Evolutionary conservation across 2,329 filamentous ascomycete genomes (phyloP), one percentile per base, ranked within the genome.

Genomic region (Incumbomyces delicatus): DNA sequence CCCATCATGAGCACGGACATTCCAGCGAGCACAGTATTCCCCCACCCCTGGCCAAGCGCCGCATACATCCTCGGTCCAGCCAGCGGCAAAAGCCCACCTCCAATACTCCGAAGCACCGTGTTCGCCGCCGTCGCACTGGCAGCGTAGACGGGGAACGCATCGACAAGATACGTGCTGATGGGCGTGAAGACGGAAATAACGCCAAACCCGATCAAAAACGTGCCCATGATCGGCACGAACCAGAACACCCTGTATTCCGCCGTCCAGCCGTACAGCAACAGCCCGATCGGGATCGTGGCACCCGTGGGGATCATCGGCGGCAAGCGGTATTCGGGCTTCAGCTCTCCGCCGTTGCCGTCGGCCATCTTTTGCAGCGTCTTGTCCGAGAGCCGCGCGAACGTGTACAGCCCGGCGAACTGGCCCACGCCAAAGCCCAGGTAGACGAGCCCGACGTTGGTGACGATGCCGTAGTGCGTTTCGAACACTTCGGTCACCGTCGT

Each of bases 161-260:
- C 78, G 13, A 83, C 73, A 1, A 83, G 68, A 54, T 83, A 83
- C 12, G 37, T 44, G 16, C 37, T 35, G 18, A 55, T 42, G 17
- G 49, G 45, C 42, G 50, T 55, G 51, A 80, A 82, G 0, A 71
- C 66, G 0, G 76, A 66, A 39, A 80, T 74, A 44, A 76, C 71
- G 0, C 77, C 77, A 1, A 70, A 61, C 0, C 75, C 74, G 14
- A 79, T 73, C 2, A 78, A 65, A 0, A 67, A 65, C 1, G 76
- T 74, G 1, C 78, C 79, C 31, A 81, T 66, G 49, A 81, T 78
- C 0, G 77, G 77, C 4, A 78, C 65, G 37, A 81, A 75, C 75
- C 76, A 81, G 55, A 77, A 74, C 0, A 67, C 62, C 1, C 66
- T 57, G 29, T 69, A 64, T 41, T 80, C 65, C 0, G 76, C 76